Percentiles rank a stretch among this genome's conserved stretches.
These are phyloP conservation scores for Solanum chiquidenum DNA, from an alignment of 257 asterid species.

Conservation along the genomic window DNA sequence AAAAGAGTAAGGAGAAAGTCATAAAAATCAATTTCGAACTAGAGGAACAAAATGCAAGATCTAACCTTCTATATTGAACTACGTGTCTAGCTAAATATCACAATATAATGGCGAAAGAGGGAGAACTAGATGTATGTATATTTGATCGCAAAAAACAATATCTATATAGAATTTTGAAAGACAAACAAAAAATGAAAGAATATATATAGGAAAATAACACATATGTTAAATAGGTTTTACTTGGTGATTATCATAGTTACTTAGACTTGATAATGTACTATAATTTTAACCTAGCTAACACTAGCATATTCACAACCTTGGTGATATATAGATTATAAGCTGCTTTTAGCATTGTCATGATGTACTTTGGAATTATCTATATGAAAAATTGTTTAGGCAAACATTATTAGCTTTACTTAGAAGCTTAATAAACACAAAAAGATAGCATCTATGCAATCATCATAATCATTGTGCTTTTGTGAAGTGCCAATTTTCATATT, in stretches of 20 bases:
- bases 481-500: neutral
- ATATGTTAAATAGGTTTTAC: neutral
- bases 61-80: neutral
- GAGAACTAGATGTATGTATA: neutral
- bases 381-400: neutral
- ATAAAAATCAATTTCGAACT: neutral
- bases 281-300: neutral
- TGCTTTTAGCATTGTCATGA: neutral
- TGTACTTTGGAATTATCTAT: constrained; percentile 1
- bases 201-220: neutral
- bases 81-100: neutral
- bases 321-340: neutral
- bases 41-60: neutral
- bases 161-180: neutral
- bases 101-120: neutral
- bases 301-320: neutral
- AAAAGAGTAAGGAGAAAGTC: neutral
- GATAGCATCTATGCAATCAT: constrained; percentile 20
- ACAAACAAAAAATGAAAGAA: neutral
- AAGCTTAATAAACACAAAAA: constrained; percentile 60
- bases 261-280: neutral
- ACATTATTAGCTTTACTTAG: constrained; percentile 59
- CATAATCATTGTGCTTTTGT: constrained; percentile 24
- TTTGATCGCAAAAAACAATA: neutral
- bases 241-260: neutral